Percentiles rank a stretch among this genome's conserved stretches.
phyloP scores from a whole-genome alignment of 2,329 filamentous ascomycete species.

The Colletotrichum gigasporum region DNA sequence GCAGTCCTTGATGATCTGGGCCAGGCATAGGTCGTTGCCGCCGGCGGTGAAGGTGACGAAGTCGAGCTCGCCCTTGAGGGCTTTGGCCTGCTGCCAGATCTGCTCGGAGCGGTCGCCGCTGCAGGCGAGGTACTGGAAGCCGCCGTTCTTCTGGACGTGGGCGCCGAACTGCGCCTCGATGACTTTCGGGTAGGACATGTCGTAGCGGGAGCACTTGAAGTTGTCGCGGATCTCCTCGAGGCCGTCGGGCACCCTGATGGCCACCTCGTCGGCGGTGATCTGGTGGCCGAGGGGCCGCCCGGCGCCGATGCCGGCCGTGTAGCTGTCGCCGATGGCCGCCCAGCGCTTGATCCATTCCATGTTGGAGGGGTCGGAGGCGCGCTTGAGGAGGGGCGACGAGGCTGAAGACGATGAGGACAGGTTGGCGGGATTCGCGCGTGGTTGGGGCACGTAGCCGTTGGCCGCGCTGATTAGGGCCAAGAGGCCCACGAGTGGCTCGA shows the following conservation, averaged over 20 bases:
- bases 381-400: neutral
- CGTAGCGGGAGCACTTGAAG: slow-evolving; percentile 42
- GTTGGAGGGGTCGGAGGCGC: neutral
- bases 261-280: neutral
- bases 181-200: slow-evolving; percentile 38
- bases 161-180: slow-evolving; percentile 37
- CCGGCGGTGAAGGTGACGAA: slow-evolving; percentile 47
- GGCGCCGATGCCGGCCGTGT: slow-evolving; percentile 45
- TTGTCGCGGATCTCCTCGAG: no score
- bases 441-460: no score
- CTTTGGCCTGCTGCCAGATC: slow-evolving; percentile 40
- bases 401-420: neutral
- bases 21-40: slow-evolving; percentile 48
- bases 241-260: no score
- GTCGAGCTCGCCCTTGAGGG: slow-evolving; percentile 40
- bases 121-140: slow-evolving; percentile 42
- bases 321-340: slow-evolving; percentile 49
- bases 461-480: no score
- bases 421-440: no score
- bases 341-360: slow-evolving; percentile 40
- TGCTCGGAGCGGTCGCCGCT: slow-evolving; percentile 37
- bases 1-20: slow-evolving; percentile 32
- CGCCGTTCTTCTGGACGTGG: slow-evolving; percentile 34
- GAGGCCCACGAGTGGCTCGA: no score
- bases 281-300: neutral